Percentiles rank a stretch among this genome's conserved stretches.
These are phyloP conservation scores for Calonectria leucothoes DNA, from an alignment of 2,329 filamentous ascomycete species.

Conservation along the genomic window DNA sequence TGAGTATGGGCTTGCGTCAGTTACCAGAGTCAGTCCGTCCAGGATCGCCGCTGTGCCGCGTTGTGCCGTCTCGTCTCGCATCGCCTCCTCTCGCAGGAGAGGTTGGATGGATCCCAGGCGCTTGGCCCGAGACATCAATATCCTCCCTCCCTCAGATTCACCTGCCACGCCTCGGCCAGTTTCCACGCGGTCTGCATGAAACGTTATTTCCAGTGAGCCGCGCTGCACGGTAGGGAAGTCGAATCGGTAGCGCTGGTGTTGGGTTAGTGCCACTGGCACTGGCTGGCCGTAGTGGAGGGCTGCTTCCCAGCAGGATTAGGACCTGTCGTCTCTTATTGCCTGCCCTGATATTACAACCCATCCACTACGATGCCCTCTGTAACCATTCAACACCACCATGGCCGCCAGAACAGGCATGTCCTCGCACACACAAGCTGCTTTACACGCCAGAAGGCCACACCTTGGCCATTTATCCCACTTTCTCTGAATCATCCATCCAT, in stretches of 20 bases:
- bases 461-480: constrained; percentile 13
- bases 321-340: neutral
- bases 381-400: constrained; percentile 14
- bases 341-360: constrained; percentile 23
- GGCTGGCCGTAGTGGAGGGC: neutral
- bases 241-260: neutral
- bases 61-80: constrained; percentile 3
- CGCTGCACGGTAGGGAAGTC: constrained; percentile 4
- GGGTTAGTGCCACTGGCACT: neutral
- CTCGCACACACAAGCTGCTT: constrained; percentile 3
- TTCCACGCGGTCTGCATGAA: constrained; percentile 15
- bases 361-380: constrained; percentile 7
- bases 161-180: neutral
- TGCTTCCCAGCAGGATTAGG: neutral
- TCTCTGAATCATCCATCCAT: constrained; percentile 35
- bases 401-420: neutral
- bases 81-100: neutral
- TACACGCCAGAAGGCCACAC: constrained; percentile 22
- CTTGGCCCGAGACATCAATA: constrained; percentile 15
- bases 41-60: neutral
- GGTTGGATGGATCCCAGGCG: constrained; percentile 15
- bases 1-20: constrained; percentile 10
- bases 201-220: constrained; percentile 20
- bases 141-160: neutral
- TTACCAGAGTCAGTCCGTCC: constrained; percentile 3